phyloP scores from a whole-genome alignment of 2,329 filamentous ascomycete species.

The Chrysoporthe austroafricana region DNA sequence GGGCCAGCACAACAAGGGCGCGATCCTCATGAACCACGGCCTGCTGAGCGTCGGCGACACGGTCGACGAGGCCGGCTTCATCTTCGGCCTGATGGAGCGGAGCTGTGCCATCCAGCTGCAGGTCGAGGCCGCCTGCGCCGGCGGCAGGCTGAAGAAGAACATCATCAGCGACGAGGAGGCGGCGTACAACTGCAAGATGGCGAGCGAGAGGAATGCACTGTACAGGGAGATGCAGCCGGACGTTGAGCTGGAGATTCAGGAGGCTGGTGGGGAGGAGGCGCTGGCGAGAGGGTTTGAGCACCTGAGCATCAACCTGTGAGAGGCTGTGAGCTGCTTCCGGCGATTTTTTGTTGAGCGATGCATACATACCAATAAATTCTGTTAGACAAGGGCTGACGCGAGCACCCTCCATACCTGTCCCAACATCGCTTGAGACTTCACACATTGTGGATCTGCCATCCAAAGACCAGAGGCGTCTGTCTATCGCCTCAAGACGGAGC shows the following conservation, averaged over 20 bases:
- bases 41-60: slow-evolving; percentile 71
- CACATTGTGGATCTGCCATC: neutral
- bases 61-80: slow-evolving; percentile 74
- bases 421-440: neutral
- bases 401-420: neutral
- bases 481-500: neutral
- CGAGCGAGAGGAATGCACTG: slow-evolving; percentile 49
- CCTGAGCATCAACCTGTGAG: slow-evolving; percentile 18
- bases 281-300: slow-evolving; percentile 36
- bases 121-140: slow-evolving; percentile 65
- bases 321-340: neutral
- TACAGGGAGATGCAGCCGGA: slow-evolving; percentile 53
- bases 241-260: slow-evolving; percentile 50
- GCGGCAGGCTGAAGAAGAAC: slow-evolving; percentile 45
- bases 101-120: slow-evolving; percentile 70
- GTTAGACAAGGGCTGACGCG: neutral
- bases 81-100: slow-evolving; percentile 71
- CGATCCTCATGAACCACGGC: slow-evolving; percentile 73
- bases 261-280: slow-evolving; percentile 40
- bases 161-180: slow-evolving; percentile 46
- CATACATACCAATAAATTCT: neutral
- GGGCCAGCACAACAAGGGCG: slow-evolving; percentile 59
- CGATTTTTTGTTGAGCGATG: neutral
- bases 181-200: slow-evolving; percentile 47
- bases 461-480: slow-evolving; percentile 4